These are phyloP conservation scores for Neurospora sp. DNA, from an alignment of 495 filamentous ascomycete species.

Conservation along the genomic window DNA sequence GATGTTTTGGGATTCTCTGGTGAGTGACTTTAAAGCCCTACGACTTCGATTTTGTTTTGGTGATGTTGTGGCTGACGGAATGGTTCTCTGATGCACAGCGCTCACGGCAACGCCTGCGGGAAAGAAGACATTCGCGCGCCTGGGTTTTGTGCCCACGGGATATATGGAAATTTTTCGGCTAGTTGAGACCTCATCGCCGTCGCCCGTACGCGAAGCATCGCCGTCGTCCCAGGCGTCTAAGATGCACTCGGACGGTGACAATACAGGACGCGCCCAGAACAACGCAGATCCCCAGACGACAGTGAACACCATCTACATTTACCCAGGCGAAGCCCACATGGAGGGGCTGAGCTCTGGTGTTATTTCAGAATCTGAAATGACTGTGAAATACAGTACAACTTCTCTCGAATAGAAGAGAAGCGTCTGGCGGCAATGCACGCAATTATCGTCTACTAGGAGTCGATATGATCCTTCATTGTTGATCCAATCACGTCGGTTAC, in stretches of 20 bases:
- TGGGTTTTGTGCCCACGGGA: slow-evolving; percentile 20
- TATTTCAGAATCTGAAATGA: slow-evolving; percentile 2
- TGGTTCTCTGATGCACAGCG: slow-evolving; percentile 3
- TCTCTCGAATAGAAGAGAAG: not conserved
- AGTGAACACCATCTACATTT: slow-evolving; percentile 10
- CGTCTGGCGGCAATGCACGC: not conserved
- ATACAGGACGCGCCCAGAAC: not conserved
- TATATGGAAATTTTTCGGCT: slow-evolving; percentile 18
- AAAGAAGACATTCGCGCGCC: slow-evolving; percentile 13
- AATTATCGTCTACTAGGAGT: not conserved
- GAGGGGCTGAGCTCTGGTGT: not conserved
- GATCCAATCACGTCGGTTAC: not conserved
- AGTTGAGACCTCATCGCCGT: not conserved
- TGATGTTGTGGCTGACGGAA: not conserved
- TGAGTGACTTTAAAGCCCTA: not conserved
- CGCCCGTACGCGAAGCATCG: no score
- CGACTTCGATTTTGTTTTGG: not conserved
- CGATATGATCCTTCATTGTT: not conserved
- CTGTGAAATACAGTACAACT: not conserved
- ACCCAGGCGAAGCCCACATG: slow-evolving; percentile 3
- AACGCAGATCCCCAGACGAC: not conserved
- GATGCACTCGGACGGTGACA: not conserved
- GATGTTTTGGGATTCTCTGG: slow-evolving; percentile 20
- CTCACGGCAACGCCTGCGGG: slow-evolving; percentile 21
- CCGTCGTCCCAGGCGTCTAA: not conserved